Conservation (phyloP, 345 rosid genomes). For the Brassica carinata region DNA sequence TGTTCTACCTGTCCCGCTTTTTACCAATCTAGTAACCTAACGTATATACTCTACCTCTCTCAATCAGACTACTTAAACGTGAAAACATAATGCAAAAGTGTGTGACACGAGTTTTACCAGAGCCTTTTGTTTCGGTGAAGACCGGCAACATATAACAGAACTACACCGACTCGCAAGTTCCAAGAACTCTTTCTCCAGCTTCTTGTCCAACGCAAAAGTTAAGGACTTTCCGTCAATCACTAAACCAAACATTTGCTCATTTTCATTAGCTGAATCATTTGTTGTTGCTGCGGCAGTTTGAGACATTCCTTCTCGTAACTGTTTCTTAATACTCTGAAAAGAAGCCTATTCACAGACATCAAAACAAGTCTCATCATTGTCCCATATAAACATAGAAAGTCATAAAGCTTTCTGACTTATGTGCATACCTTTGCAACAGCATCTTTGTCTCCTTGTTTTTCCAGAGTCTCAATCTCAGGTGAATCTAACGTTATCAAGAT, state of each 20-base stretch:
- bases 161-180: constrained; percentile 64
- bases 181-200: constrained; percentile 55
- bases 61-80: constrained; percentile 47
- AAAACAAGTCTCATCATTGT: neutral
- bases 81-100: neutral
- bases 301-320: constrained; percentile 47
- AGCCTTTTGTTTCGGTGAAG: constrained; percentile 95
- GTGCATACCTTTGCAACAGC: constrained; percentile 51
- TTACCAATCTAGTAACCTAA: constrained; percentile 91
- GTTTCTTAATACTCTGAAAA: constrained; percentile 52
- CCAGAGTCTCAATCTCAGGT: constrained; percentile 59
- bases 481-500: constrained; percentile 68
- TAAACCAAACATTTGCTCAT: constrained; percentile 51
- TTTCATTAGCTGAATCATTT: constrained; percentile 31
- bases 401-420: neutral
- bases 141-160: constrained; percentile 86
- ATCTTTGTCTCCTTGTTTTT: constrained; percentile 62
- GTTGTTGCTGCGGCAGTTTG: constrained; percentile 33
- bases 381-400: neutral
- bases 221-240: constrained; percentile 86
- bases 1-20: constrained; percentile 56
- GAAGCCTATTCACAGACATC: constrained; percentile 54
- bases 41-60: constrained; percentile 40
- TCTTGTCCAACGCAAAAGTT: constrained; percentile 55
- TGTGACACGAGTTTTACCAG: constrained; percentile 59